phyloP scores from a whole-genome alignment of 2,329 filamentous ascomycete species.

The Aspergillus alliaceus region DNA sequence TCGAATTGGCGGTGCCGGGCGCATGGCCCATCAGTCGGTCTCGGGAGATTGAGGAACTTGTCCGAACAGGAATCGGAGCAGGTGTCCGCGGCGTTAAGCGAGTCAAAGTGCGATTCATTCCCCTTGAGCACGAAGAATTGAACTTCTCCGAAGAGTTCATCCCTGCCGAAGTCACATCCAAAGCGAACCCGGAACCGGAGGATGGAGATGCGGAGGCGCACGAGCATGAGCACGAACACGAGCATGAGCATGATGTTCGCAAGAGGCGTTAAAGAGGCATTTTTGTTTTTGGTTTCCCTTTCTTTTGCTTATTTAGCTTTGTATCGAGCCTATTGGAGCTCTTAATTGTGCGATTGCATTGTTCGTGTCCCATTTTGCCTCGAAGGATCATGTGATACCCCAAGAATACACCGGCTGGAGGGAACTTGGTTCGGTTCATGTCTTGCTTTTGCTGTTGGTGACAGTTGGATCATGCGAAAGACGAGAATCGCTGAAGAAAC shows the following conservation, averaged over 20 bases:
- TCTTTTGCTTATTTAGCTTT: not conserved
- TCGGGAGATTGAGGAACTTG: conserved; percentile 66
- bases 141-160: conserved; percentile 80
- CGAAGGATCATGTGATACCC: conserved; percentile 14
- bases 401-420: not conserved
- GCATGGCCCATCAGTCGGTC: conserved; percentile 73
- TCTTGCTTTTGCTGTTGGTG: not conserved
- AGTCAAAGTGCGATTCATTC: conserved; percentile 80
- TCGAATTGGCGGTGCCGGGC: conserved; percentile 79
- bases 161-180: conserved; percentile 59
- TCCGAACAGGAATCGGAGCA: conserved; percentile 70
- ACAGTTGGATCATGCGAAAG: not conserved
- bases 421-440: not conserved
- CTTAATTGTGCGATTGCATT: not conserved
- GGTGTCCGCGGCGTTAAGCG: conserved; percentile 82
- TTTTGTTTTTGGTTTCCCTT: not conserved
- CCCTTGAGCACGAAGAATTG: conserved; percentile 58
- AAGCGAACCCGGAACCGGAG: conserved; percentile 62
- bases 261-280: conserved; percentile 23
- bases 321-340: not conserved
- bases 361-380: not conserved
- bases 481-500: not conserved
- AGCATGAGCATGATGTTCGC: conserved; percentile 15
- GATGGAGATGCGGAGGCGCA: conserved; percentile 39
- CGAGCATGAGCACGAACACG: conserved; percentile 34